Percentiles rank a stretch among this genome's conserved stretches.
These are phyloP conservation scores for Aureobasidium sp. DNA, from an alignment of 2,329 filamentous ascomycete species.

Conservation along the genomic window DNA sequence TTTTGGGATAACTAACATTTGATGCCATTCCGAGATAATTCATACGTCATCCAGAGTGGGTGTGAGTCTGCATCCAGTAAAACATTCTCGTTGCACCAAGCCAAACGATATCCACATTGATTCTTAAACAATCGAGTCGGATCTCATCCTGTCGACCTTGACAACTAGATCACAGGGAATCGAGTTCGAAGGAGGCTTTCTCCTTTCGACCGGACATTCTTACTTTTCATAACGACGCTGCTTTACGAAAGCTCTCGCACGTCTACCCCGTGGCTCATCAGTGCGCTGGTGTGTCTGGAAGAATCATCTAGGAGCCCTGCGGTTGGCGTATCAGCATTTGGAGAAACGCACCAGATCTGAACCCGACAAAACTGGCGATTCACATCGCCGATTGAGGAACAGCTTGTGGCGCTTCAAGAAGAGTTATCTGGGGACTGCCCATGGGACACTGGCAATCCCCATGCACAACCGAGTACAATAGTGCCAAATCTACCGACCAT, in stretches of 20 bases:
- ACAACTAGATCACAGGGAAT: constrained; percentile 6
- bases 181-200: constrained; percentile 15
- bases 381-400: constrained; percentile 12
- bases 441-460: neutral
- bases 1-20: no score
- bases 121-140: neutral
- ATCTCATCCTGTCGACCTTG: neutral
- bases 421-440: neutral
- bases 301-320: neutral
- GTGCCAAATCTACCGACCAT: neutral
- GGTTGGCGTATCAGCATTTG: neutral
- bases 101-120: neutral
- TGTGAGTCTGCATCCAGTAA: neutral
- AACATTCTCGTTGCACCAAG: neutral
- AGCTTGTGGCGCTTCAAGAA: constrained; percentile 4
- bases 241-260: neutral
- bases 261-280: neutral
- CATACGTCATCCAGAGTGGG: neutral
- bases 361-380: constrained; percentile 3
- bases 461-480: constrained; percentile 8
- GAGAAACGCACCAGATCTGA: neutral
- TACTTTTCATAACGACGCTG: neutral
- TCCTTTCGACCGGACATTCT: constrained; percentile 15
- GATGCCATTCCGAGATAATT: neutral
- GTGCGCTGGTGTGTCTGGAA: neutral